Evolutionary conservation across 1,139 yeast genomes (phyloP), one percentile per base, ranked within the genome.

Genomic region (Magnusiomyces suaveolens): DNA sequence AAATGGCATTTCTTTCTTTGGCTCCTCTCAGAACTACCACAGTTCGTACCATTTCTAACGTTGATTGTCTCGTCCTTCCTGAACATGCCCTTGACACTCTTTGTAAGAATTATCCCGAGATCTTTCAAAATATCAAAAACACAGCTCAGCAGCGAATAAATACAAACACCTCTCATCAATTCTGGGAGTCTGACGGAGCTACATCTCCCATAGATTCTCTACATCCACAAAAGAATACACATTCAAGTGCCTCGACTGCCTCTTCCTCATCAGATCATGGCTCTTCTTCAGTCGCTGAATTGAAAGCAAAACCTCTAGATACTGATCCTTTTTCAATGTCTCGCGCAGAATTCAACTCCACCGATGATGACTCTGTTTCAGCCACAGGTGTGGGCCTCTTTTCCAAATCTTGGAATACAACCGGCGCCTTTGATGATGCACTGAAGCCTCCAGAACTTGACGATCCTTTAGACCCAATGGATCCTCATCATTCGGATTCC

Each of bases 1-100:
- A 84, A 66, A 81, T 84, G 82, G 79, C 87, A 0, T 84, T 84
- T 62, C 68, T 84, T 46, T 73, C 80, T 2, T 74, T 77, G 36
- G 67, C 83, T 25, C 70, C 75, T 14, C 66, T 65, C 39, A 69
- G 90, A 59, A 76, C 82, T 46, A 89, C 89, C 0, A 78, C 80
- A 52, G 79, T 84, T 38, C 71, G 89, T 54, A 75, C 87, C 0
- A 77, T 83, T 12, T 72, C 83, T 1, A 74, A 77, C 25, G 79
- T 81, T 24, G 86, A 82, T 55, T 74, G 84, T 46, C 71, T 84
- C 53, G 81, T 82, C 4, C 76, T 84, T 14, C 76, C 80, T 48
- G 79, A 81, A 18, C 74, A 76, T 38, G 75, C 76, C 24, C 66
- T 84, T 52, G 77, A 78, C 58, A 69, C 70, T 12, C 68, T 84